These are phyloP conservation scores for Colletotrichum falcatum DNA, from an alignment of 2,329 filamentous ascomycete species.

Conservation along the genomic window DNA sequence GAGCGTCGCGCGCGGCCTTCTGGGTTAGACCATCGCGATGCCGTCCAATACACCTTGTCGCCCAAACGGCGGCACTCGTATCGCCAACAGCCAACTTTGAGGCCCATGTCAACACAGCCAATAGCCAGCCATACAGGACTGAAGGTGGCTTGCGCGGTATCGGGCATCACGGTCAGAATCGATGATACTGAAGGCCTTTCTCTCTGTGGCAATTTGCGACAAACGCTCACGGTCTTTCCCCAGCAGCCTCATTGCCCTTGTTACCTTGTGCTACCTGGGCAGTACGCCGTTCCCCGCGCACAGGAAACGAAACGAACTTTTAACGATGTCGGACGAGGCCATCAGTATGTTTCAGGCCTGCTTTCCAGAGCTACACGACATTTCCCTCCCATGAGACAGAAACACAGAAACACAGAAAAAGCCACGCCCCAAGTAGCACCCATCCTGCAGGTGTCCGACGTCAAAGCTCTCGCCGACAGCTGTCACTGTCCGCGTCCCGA, in stretches of 20 bases:
- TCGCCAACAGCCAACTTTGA: background rate
- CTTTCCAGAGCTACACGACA: conserved; percentile 22
- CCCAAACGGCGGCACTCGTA: background rate
- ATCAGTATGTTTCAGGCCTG: conserved; percentile 27
- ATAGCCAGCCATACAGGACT: background rate
- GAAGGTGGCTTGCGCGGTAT: background rate
- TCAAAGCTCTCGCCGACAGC: conserved; percentile 32
- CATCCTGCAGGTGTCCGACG: conserved; percentile 32
- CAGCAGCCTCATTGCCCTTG: conserved; percentile 8
- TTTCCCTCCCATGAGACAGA: conserved; percentile 9
- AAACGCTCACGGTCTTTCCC: background rate
- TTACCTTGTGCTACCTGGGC: too few relatives aligned
- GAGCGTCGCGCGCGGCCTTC: background rate
- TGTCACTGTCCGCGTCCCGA: conserved; percentile 22
- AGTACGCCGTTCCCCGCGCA: background rate
- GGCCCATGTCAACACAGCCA: background rate
- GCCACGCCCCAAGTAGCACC: background rate
- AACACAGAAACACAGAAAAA: conserved; percentile 7
- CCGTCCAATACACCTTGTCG: background rate
- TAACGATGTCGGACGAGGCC: conserved; percentile 16
- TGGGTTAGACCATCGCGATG: background rate
- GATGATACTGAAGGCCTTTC: background rate
- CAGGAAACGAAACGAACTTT: conserved; percentile 13
- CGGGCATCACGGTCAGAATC: background rate
- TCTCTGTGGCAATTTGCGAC: background rate